A percentile compares a stretch with the other conserved stretches of the same genome.
phyloP scores from a whole-genome alignment of 345 rosid species.

The Citrus mangshanensis region DNA sequence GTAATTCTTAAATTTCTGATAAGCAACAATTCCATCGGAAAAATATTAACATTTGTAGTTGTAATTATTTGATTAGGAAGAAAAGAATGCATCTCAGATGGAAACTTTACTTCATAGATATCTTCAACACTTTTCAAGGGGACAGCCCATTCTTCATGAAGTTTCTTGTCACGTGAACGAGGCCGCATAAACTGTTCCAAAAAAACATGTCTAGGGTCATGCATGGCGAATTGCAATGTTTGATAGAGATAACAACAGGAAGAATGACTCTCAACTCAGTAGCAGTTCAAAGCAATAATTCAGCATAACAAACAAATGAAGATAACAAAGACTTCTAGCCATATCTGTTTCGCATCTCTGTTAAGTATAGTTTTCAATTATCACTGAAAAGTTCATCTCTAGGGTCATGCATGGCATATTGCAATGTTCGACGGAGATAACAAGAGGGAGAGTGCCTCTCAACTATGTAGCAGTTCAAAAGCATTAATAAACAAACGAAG shows the following conservation, averaged over 20 bases:
- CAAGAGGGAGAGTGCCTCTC: background rate
- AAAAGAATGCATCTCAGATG: background rate
- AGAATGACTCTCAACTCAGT: background rate
- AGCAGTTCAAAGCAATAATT: background rate
- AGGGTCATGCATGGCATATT: slow-evolving; percentile 2
- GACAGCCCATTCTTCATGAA: slow-evolving; percentile 80
- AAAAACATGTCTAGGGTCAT: slow-evolving; percentile 16
- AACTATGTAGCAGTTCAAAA: background rate
- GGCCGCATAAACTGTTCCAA: slow-evolving; percentile 67
- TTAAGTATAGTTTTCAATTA: too few species aligned
- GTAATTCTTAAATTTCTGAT: slow-evolving; percentile 77
- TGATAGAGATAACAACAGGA: background rate
- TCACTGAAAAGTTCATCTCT: background rate
- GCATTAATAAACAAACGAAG: background rate
- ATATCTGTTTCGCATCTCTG: too few species aligned
- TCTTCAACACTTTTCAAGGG: slow-evolving; percentile 71
- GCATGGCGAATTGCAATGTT: background rate
- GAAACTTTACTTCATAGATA: slow-evolving; percentile 62
- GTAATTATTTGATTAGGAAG: slow-evolving; percentile 1
- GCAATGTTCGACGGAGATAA: background rate
- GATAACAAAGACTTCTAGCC: too few species aligned
- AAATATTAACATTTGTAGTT: slow-evolving; percentile 8
- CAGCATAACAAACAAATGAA: background rate
- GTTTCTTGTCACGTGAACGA: slow-evolving; percentile 85
- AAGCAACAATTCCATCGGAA: slow-evolving; percentile 16